Evolutionary conservation across 1,139 yeast species (phyloP), one percentile per base, ranked within the genome.

Genomic region (Entelexis paramagnoliae): DNA sequence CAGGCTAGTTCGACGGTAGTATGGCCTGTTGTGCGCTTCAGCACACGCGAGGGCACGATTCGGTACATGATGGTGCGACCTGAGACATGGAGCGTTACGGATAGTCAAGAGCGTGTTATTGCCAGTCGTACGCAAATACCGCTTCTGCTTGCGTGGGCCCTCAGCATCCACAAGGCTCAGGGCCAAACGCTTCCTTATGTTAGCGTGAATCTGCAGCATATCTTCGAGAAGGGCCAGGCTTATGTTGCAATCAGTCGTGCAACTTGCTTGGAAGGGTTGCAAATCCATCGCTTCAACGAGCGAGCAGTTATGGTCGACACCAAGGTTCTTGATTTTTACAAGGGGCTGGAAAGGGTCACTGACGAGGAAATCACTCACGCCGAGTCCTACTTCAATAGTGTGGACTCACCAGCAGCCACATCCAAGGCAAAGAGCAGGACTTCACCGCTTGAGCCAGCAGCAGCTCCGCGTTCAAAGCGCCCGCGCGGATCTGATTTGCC

Each of bases 161-260:
- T 91, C 41, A 87, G 96, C 0, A 89, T 91, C 48, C 99, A 91
- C 65, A 91, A 91, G 67, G 82, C 96, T 0, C 98, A 91, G 65
- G 98, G 98, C 2, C 98, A 93, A 65, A 89, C 98, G 0, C 69
- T 91, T 48, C 83, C 83, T 2, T 77, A 78, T 58, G 95, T 87
- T 2, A 78, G 78, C 60, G 95, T 91, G 6, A 95, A 93, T 65
- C 72, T 91, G 56, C 72, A 75, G 36, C 72, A 74, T 54, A 81
- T 84, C 0, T 91, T 91, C 67, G 98, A 89, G 63, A 83, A 80
- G 56, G 98, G 98, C 0, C 98, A 91, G 66, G 95, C 95, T 0
- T 91, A 91, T 65, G 96, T 89, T 30, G 96, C 96, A 0, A 71
- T 89, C 35, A 83, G 94, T 1, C 75, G 96, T 64, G 96, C 95